Conservation (phyloP, 768 basidiomycete genomes). For the Suillus paluster region DNA sequence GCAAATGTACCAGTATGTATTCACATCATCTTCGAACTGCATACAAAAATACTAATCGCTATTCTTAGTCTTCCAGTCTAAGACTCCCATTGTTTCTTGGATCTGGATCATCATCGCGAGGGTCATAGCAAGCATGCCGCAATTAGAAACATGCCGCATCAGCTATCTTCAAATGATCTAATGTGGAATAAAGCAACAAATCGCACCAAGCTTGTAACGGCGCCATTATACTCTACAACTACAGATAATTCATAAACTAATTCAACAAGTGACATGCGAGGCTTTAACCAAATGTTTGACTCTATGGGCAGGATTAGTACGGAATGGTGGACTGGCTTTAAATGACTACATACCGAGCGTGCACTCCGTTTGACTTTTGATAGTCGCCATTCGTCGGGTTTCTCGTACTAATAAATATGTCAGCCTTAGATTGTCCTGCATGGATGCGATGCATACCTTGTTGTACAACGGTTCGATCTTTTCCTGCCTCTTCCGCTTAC, state of each 20-base stretch:
- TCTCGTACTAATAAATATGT: conserved; percentile 62
- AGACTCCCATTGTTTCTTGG: background rate
- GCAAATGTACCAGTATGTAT: background rate
- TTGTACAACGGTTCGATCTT: conserved; percentile 97
- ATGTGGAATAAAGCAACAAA: background rate
- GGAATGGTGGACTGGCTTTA: background rate
- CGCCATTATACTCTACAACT: conserved; percentile 7
- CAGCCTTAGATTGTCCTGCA: conserved; percentile 2
- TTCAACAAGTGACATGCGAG: background rate
- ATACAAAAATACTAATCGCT: background rate
- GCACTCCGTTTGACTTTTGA: conserved; percentile 92
- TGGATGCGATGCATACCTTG: conserved; percentile 51
- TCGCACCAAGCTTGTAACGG: background rate
- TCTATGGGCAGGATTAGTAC: conserved; percentile 43
- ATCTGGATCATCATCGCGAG: background rate
- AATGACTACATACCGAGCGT: conserved; percentile 60
- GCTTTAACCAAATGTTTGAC: conserved; percentile 86
- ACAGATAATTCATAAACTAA: conserved; percentile 5
- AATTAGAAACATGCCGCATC: background rate
- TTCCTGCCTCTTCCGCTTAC: conserved; percentile 93
- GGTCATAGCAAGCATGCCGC: background rate
- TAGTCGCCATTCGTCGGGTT: conserved; percentile 92
- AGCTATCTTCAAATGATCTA: background rate
- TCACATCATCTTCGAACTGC: background rate
- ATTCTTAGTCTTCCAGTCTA: conserved; percentile 1